phyloP scores from a whole-genome alignment of 345 rosid genomes.

The Citrus sinensis region DNA sequence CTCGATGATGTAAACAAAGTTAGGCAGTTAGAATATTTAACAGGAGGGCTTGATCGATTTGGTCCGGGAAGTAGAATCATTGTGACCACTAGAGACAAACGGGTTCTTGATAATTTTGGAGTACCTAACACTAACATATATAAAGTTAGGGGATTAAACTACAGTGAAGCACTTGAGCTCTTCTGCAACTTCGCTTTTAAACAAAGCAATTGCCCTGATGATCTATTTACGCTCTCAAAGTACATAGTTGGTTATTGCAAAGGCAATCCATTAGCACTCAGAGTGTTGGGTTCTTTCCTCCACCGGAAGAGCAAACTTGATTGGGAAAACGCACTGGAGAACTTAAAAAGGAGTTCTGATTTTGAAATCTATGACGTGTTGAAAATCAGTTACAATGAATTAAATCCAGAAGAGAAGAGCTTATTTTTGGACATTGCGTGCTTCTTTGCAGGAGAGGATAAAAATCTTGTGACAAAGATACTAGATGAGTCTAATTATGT shows the following conservation, averaged over 20 bases:
- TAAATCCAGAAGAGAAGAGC: conserved; percentile 11
- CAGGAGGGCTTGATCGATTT: no score
- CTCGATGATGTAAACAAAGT: no score
- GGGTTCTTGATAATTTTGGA: no score
- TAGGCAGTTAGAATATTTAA: no score
- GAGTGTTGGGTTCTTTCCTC: background rate
- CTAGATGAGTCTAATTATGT: conserved; percentile 2
- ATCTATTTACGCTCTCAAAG: no score
- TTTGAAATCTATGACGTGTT: background rate
- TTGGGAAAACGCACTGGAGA: background rate
- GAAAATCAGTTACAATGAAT: conserved; percentile 15
- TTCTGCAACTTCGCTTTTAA: background rate
- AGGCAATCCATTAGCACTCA: conserved; percentile 20
- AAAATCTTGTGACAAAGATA: conserved; percentile 14
- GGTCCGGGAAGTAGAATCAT: no score
- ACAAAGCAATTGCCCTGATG: no score
- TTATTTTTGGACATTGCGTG: conserved; percentile 47
- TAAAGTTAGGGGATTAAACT: no score
- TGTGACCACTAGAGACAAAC: no score
- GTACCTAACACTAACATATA: no score
- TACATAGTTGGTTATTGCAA: background rate
- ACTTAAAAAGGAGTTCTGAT: background rate
- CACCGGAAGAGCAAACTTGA: background rate
- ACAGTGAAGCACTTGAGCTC: conserved; percentile 2
- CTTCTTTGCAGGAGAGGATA: conserved; percentile 30